Percentiles rank a stretch among this genome's conserved stretches.
phyloP scores from a whole-genome alignment of 1,139 yeast genomes.

The Scheffersomyces stambukii region DNA sequence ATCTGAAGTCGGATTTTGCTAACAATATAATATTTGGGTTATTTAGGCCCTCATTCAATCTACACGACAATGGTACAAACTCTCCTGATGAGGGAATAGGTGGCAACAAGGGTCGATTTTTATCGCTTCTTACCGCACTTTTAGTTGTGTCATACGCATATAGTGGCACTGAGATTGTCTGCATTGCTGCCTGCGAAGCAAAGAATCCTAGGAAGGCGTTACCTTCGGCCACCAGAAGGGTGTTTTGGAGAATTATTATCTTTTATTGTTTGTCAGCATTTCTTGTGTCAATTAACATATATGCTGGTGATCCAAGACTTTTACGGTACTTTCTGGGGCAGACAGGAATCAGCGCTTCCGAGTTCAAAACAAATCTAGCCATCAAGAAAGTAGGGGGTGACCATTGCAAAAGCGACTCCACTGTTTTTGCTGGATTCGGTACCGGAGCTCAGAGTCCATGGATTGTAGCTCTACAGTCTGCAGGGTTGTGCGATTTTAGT shows the following conservation, averaged over 20 bases:
- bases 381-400: constrained; percentile 38
- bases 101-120: constrained; percentile 61
- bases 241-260: constrained; percentile 66
- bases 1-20: constrained; percentile 44
- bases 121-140: constrained; percentile 61
- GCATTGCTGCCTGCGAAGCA: constrained; percentile 84
- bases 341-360: constrained; percentile 23
- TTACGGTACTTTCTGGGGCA: constrained; percentile 46
- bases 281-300: constrained; percentile 64
- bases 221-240: constrained; percentile 73
- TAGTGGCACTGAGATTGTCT: constrained; percentile 78
- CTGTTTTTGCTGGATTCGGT: constrained; percentile 45
- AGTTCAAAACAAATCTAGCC: constrained; percentile 27
- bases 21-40: constrained; percentile 59
- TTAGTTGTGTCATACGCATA: constrained; percentile 69
- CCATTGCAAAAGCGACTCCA: constrained; percentile 29
- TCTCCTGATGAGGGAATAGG: constrained; percentile 46
- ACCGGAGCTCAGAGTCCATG: constrained; percentile 73
- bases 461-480: constrained; percentile 73
- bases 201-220: constrained; percentile 74
- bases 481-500: constrained; percentile 60
- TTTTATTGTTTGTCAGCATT: constrained; percentile 71
- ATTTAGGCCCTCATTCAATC: constrained; percentile 66
- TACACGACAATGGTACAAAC: constrained; percentile 49
- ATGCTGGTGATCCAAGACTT: constrained; percentile 72